Percentiles rank a stretch among this genome's conserved stretches.
Conservation (phyloP, 2,329 filamentous ascomycete species). For the Fusarium brevicatenulatum region DNA sequence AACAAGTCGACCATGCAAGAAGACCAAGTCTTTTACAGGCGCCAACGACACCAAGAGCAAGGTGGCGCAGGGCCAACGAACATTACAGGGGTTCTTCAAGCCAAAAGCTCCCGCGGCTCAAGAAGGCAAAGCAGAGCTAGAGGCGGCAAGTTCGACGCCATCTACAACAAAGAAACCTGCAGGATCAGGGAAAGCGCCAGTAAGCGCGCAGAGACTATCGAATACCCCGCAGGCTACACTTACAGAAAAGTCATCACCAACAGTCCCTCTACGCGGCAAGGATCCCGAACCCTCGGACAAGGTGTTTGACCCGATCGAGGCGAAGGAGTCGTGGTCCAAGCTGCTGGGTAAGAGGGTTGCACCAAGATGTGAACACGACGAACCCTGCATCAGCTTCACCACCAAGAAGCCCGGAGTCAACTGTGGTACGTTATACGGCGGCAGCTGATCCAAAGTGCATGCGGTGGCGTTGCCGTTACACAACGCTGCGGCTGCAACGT, state of each 20-base stretch:
- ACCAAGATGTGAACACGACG: constrained; percentile 87
- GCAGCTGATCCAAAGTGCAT: constrained; percentile 6
- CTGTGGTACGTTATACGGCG: constrained; percentile 60
- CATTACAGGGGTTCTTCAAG: constrained; percentile 83
- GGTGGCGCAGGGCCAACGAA: constrained; percentile 58
- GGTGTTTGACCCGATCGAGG: constrained; percentile 74
- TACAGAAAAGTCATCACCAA: not conserved
- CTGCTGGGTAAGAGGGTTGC: constrained; percentile 78
- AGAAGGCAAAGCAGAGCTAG: constrained; percentile 1
- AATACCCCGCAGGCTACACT: not conserved
- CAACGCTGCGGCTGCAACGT: constrained; percentile 7
- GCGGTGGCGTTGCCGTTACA: constrained; percentile 17
- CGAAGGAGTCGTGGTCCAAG: constrained; percentile 86
- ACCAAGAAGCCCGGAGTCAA: constrained; percentile 94
- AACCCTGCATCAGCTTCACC: constrained; percentile 83
- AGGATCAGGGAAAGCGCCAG: not conserved
- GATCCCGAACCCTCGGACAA: constrained; percentile 46
- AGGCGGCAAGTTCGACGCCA: constrained; percentile 14
- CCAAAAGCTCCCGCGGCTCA: constrained; percentile 48
- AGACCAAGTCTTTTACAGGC: constrained; percentile 38
- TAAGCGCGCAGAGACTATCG: not conserved
- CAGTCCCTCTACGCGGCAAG: not conserved
- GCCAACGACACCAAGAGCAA: constrained; percentile 48
- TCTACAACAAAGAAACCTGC: constrained; percentile 27
- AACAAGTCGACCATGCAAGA: constrained; percentile 36